Percentiles rank a stretch among this genome's conserved stretches.
Conservation (phyloP, 2,329 filamentous ascomycete genomes). For the Balansia obtecta region DNA sequence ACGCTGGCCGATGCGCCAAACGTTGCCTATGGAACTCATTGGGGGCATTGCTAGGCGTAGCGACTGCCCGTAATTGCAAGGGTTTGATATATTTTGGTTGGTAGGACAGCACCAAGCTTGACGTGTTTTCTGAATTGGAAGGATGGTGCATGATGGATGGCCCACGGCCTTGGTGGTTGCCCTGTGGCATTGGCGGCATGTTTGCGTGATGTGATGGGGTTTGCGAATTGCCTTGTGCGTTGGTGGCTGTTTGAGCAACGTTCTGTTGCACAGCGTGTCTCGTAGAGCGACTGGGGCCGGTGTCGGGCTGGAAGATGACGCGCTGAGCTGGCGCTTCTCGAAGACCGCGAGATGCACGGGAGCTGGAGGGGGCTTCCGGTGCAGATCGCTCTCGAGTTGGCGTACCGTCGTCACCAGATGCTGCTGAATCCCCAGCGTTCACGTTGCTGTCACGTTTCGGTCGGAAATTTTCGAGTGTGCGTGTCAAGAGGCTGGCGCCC, state of each 20-base stretch:
- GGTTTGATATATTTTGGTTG: constrained; percentile 52
- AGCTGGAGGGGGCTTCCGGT: constrained; percentile 39
- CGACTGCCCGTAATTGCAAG: constrained; percentile 58
- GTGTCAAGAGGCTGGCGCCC: constrained; percentile 64
- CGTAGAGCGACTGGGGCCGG: constrained; percentile 49
- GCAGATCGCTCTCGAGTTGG: constrained; percentile 40
- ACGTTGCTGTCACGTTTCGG: constrained; percentile 35
- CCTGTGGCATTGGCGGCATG: constrained; percentile 19
- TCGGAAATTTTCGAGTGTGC: constrained; percentile 66
- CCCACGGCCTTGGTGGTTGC: constrained; percentile 23
- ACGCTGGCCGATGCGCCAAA: constrained; percentile 27
- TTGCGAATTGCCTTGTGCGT: constrained; percentile 15
- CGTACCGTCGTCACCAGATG: constrained; percentile 47
- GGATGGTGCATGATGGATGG: constrained; percentile 39
- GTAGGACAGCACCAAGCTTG: constrained; percentile 52
- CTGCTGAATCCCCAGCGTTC: constrained; percentile 43
- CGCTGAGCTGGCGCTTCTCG: constrained; percentile 76
- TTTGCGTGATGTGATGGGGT: constrained; percentile 21
- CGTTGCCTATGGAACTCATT: constrained; percentile 41
- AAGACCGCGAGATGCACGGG: constrained; percentile 50
- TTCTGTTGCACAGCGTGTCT: constrained; percentile 43
- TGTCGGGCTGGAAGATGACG: constrained; percentile 75
- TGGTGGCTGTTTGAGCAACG: constrained; percentile 16
- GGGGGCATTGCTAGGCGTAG: constrained; percentile 64
- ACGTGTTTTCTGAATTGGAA: constrained; percentile 41